Conservation (phyloP, 768 basidiomycete genomes). For the Calocybe cyanea region DNA sequence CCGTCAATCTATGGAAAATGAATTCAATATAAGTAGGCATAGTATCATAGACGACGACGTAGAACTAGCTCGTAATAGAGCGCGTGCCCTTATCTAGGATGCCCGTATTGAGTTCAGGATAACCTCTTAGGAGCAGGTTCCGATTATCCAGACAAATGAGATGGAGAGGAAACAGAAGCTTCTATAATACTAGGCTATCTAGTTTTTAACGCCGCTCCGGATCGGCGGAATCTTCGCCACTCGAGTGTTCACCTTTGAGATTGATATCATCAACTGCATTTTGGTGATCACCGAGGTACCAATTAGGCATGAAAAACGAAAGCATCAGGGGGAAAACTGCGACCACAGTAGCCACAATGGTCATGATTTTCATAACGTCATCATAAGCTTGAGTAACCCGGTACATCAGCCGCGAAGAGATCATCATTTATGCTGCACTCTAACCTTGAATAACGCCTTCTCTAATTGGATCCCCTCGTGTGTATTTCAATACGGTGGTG, state of each 20-base stretch:
- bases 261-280: conserved; percentile 59
- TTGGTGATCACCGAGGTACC: conserved; percentile 65
- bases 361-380: conserved; percentile 55
- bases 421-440: conserved; percentile 19
- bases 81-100: too few species aligned
- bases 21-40: too few species aligned
- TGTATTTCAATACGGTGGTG: conserved; percentile 42
- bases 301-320: conserved; percentile 59
- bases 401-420: neutral
- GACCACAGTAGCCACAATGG: conserved; percentile 48
- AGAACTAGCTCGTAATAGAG: too few species aligned
- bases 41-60: too few species aligned
- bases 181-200: neutral
- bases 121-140: too few species aligned
- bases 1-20: too few species aligned
- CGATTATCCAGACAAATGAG: too few species aligned
- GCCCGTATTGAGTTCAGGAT: too few species aligned
- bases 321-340: conserved; percentile 57
- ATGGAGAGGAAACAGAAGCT: neutral
- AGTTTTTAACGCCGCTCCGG: conserved; percentile 9
- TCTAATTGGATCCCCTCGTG: conserved; percentile 53
- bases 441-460: conserved; percentile 57
- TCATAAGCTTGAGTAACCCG: conserved; percentile 36
- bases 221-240: neutral
- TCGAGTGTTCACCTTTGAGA: conserved; percentile 23